These are phyloP conservation scores for Vitis cinerea DNA, from an alignment of 164 flowering plant genomes.

Conservation along the genomic window DNA sequence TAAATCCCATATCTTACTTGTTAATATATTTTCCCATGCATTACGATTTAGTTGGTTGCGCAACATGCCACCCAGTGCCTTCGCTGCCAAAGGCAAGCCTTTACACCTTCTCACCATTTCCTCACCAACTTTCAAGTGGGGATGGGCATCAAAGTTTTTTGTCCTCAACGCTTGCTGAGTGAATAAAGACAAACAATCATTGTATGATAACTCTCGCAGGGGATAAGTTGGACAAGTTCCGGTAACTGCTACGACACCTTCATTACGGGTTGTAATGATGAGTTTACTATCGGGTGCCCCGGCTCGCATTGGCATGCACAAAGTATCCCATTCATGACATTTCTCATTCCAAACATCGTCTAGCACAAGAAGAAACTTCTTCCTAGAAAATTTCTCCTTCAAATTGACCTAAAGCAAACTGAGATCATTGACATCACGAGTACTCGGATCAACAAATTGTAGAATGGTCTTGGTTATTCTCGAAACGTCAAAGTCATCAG, in stretches of 20 bases:
- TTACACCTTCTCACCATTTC: constrained; percentile 7
- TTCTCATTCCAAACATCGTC: constrained; percentile 29
- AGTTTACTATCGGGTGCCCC: constrained; percentile 8
- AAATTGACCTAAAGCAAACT: constrained; percentile 1
- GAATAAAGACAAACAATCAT: constrained; percentile 1
- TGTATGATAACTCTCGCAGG: neutral
- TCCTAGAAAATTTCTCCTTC: neutral
- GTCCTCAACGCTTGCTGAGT: neutral
- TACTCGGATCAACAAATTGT: neutral
- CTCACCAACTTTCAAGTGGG: neutral
- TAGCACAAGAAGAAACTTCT: constrained; percentile 17
- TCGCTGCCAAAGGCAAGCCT: constrained; percentile 15
- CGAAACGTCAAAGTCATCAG: constrained; percentile 6
- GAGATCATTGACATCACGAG: neutral
- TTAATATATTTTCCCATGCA: neutral
- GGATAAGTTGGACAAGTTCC: neutral
- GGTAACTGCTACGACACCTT: neutral
- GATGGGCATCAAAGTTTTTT: neutral
- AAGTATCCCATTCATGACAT: neutral
- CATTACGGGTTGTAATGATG: constrained; percentile 7
- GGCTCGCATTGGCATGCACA: neutral
- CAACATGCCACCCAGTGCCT: constrained; percentile 2
- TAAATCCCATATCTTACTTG: constrained; percentile 10
- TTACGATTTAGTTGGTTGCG: neutral
- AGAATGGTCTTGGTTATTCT: constrained; percentile 5